Conservation (phyloP, 345 rosid genomes). For the Eutrema japonicum region DNA sequence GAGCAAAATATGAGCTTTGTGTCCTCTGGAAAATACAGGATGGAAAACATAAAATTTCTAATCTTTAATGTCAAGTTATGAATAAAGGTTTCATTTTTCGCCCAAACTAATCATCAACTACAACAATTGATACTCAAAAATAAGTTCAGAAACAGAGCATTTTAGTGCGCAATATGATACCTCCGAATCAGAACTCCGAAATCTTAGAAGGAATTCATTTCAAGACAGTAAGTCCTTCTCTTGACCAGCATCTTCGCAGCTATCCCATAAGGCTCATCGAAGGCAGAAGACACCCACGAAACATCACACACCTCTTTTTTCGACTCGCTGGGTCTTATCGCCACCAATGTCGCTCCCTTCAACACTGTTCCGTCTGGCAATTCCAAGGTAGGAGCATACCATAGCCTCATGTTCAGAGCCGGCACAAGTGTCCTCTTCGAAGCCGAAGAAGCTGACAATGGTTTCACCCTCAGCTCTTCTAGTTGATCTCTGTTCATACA, state of each 20-base stretch:
- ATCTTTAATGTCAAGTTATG: background rate
- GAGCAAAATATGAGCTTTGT: background rate
- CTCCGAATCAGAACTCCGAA: slow-evolving; percentile 18
- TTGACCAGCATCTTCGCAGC: slow-evolving; percentile 92
- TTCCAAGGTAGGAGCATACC: slow-evolving; percentile 91
- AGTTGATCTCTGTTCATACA: slow-evolving; percentile 88
- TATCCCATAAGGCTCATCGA: slow-evolving; percentile 81
- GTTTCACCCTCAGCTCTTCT: slow-evolving; percentile 91
- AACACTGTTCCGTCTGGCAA: slow-evolving; percentile 81
- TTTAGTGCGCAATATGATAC: slow-evolving; percentile 19
- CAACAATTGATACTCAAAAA: slow-evolving; percentile 5
- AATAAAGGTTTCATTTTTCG: slow-evolving; percentile 8
- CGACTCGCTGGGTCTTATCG: slow-evolving; percentile 81
- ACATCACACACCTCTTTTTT: slow-evolving; percentile 77
- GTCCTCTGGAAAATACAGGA: background rate
- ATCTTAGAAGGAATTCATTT: slow-evolving; percentile 89
- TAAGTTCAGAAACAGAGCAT: slow-evolving; percentile 11
- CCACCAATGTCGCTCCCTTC: slow-evolving; percentile 91
- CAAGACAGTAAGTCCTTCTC: slow-evolving; percentile 93
- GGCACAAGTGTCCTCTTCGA: slow-evolving; percentile 96
- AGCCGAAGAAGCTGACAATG: slow-evolving; percentile 89
- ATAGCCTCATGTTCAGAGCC: slow-evolving; percentile 90
- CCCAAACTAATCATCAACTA: background rate
- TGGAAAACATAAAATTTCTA: background rate
- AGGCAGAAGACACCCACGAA: slow-evolving; percentile 78